Evolutionary conservation across 768 basidiomycete genomes (phyloP).

Genomic region (Boletellus ananas): DNA sequence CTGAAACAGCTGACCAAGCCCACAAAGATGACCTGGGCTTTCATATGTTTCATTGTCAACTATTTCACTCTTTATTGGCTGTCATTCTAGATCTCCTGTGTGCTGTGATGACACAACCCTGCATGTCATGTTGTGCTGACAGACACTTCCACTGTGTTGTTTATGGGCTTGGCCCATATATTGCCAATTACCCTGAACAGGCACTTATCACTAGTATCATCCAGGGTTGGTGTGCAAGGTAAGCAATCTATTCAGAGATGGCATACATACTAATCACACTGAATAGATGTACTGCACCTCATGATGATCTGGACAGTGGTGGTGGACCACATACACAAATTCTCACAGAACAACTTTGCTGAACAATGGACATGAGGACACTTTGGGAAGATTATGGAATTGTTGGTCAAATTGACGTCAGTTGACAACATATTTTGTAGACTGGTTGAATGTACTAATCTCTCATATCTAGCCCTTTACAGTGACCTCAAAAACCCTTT

Average conservation of each 20-base stretch:
- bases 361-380: too few species aligned
- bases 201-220: neutral
- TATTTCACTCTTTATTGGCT: neutral
- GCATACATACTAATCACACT: too few species aligned
- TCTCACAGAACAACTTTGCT: too few species aligned
- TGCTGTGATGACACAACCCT: neutral
- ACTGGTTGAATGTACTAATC: too few species aligned
- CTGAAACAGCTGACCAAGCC: neutral
- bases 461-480: too few species aligned
- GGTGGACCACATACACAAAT: too few species aligned
- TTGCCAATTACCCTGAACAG: constrained; percentile 1
- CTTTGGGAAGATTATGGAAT: too few species aligned
- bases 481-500: too few species aligned
- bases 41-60: neutral
- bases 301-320: too few species aligned
- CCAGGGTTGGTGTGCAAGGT: constrained; percentile 1
- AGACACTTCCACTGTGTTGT: neutral
- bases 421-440: too few species aligned
- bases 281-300: too few species aligned
- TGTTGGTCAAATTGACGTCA: too few species aligned
- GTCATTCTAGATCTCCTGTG: neutral
- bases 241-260: neutral
- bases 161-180: constrained; percentile 6
- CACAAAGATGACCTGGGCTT: neutral
- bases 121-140: neutral